Percentiles rank a stretch among this genome's conserved stretches.
phyloP scores from a whole-genome alignment of 345 rosid species.

The Camelina neglecta region DNA sequence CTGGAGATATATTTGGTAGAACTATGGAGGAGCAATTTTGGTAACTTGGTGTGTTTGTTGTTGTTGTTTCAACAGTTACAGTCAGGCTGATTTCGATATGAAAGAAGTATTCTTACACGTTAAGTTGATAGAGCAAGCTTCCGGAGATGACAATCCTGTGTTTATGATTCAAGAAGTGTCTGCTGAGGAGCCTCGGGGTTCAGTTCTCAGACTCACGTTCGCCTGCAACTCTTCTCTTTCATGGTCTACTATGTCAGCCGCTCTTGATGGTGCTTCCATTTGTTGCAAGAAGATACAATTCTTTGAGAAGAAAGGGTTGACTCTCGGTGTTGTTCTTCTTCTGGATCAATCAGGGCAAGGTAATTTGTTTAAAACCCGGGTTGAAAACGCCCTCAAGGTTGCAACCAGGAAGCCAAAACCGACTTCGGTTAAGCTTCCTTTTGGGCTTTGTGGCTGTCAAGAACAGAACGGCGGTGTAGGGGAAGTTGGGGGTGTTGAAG shows the following conservation, averaged over 20 bases:
- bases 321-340: conserved; percentile 76
- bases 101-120: conserved; percentile 91
- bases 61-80: conserved; percentile 60
- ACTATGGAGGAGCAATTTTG: conserved; percentile 23
- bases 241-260: conserved; percentile 80
- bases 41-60: conserved; percentile 9
- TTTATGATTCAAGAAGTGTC: conserved; percentile 73
- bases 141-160: conserved; percentile 76
- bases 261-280: conserved; percentile 77
- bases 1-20: conserved; percentile 5
- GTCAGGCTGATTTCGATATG: conserved; percentile 93
- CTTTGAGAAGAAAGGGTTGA: conserved; percentile 92
- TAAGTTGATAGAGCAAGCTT: conserved; percentile 93
- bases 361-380: conserved; percentile 59
- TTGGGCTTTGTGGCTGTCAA: conserved; percentile 97
- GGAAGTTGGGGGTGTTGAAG: conserved; percentile 72
- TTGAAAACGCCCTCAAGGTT: conserved; percentile 75
- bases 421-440: conserved; percentile 78
- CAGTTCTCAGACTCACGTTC: conserved; percentile 72
- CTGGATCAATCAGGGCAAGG: conserved; percentile 67
- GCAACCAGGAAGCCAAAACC: conserved; percentile 72
- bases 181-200: conserved; percentile 61
- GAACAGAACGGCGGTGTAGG: conserved; percentile 71
- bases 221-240: conserved; percentile 79
- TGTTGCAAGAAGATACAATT: conserved; percentile 85